Conservation (phyloP, 1,284 basidiomycete genomes). For the Boletus sp. region DNA sequence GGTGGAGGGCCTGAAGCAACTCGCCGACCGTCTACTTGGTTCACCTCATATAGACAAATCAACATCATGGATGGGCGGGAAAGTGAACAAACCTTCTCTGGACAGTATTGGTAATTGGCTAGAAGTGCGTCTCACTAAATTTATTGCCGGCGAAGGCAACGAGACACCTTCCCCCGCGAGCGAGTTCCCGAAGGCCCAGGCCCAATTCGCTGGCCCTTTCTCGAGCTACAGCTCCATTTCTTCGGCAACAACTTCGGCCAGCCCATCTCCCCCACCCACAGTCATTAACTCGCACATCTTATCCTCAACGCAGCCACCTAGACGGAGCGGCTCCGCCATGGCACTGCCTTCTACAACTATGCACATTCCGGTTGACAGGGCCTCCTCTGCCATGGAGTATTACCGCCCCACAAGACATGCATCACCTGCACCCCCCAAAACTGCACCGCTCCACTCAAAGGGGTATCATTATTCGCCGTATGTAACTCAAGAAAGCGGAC, state of each 20-base stretch:
- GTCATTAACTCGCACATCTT: slow-evolving; percentile 43
- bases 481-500: slow-evolving; percentile 30
- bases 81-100: slow-evolving; percentile 82
- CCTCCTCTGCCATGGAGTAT: slow-evolving; percentile 75
- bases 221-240: slow-evolving; percentile 94
- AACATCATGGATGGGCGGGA: slow-evolving; percentile 78
- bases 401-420: slow-evolving; percentile 44
- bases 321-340: slow-evolving; percentile 64
- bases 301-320: slow-evolving; percentile 40
- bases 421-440: slow-evolving; percentile 41
- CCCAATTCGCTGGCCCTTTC: slow-evolving; percentile 74
- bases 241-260: slow-evolving; percentile 66
- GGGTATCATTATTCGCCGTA: slow-evolving; percentile 29
- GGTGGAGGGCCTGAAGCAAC: slow-evolving; percentile 73
- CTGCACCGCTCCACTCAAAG: slow-evolving; percentile 28
- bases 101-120: slow-evolving; percentile 92
- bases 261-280: slow-evolving; percentile 68
- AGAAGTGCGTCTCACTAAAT: slow-evolving; percentile 91
- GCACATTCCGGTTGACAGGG: slow-evolving; percentile 56
- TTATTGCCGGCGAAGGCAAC: slow-evolving; percentile 86
- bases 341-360: slow-evolving; percentile 43
- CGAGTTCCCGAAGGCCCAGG: slow-evolving; percentile 41
- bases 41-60: slow-evolving; percentile 69
- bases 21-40: slow-evolving; percentile 80
- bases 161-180: slow-evolving; percentile 43